A percentile compares a stretch with the other conserved stretches of the same genome.
Evolutionary conservation across 441 rosid species (phyloP).

Genomic region (Aquilaria agallochum): DNA sequence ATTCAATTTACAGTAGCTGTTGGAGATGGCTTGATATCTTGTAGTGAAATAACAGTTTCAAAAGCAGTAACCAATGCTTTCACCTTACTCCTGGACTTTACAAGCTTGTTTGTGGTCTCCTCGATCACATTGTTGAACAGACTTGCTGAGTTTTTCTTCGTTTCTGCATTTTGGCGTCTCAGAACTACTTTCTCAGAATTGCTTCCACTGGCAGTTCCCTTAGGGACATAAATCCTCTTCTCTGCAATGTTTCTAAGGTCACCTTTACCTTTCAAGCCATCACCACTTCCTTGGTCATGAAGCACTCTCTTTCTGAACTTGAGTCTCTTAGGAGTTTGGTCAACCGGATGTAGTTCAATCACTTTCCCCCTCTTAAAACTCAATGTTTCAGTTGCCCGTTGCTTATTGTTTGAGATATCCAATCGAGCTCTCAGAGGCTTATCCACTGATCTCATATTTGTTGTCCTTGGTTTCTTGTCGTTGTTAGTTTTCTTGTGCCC

Average conservation of each 20-base stretch:
- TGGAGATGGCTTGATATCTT: slow-evolving; percentile 25
- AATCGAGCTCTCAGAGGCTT: slow-evolving; percentile 26
- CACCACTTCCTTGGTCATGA: slow-evolving; percentile 13
- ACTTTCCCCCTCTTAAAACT: slow-evolving; percentile 39
- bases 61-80: slow-evolving; percentile 64
- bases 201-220: slow-evolving; percentile 13
- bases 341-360: slow-evolving; percentile 28
- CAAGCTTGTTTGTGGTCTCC: slow-evolving; percentile 43
- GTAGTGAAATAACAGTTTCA: slow-evolving; percentile 51
- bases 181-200: slow-evolving; percentile 23
- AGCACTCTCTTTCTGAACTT: slow-evolving; percentile 20
- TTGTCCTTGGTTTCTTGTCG: slow-evolving; percentile 9
- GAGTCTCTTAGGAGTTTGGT: slow-evolving; percentile 22
- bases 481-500: slow-evolving; percentile 14
- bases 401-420: slow-evolving; percentile 19
- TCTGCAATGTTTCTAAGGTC: slow-evolving; percentile 12
- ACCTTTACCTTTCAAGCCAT: slow-evolving; percentile 9
- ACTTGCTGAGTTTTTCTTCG: slow-evolving; percentile 23
- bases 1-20: slow-evolving; percentile 9
- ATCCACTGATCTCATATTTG: slow-evolving; percentile 18
- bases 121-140: slow-evolving; percentile 50
- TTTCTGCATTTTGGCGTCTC: slow-evolving; percentile 26
- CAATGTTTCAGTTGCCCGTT: slow-evolving; percentile 6
- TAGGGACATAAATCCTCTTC: not conserved
- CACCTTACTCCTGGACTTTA: slow-evolving; percentile 38